phyloP scores from a whole-genome alignment of 2,329 filamentous ascomycete species.

The Hirsutella minnesotensis region DNA sequence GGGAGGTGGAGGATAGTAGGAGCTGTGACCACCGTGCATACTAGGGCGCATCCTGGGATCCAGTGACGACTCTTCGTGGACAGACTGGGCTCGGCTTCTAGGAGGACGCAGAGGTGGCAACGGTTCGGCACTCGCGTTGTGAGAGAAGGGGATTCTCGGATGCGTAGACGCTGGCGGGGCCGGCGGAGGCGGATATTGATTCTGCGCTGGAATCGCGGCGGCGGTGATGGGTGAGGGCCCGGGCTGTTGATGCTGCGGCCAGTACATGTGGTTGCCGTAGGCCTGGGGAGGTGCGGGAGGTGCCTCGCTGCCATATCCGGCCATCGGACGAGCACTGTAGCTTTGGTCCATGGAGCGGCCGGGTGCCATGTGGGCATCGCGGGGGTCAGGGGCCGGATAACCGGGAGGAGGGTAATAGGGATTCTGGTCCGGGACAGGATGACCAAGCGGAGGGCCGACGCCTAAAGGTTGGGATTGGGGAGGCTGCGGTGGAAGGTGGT shows the following conservation, averaged over 20 bases:
- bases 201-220: constrained; percentile 6
- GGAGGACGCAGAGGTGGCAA: constrained; percentile 27
- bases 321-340: constrained; percentile 19
- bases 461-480: constrained; percentile 1
- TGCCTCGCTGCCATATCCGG: constrained; percentile 17
- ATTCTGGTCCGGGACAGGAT: constrained; percentile 7
- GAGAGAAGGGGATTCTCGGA: constrained; percentile 23
- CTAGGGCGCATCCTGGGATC: constrained; percentile 19
- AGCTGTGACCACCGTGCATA: constrained; percentile 11
- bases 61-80: constrained; percentile 20
- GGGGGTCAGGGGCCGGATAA: constrained; percentile 16
- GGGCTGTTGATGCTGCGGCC: constrained; percentile 16
- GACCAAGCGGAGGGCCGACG: not conserved
- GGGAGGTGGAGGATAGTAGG: constrained; percentile 20
- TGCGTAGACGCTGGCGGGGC: constrained; percentile 7
- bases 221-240: not conserved
- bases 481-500: constrained; percentile 10
- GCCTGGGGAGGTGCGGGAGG: constrained; percentile 3
- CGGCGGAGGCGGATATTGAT: constrained; percentile 14
- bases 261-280: constrained; percentile 20
- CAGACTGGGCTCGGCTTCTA: constrained; percentile 20
- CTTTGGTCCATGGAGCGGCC: constrained; percentile 19
- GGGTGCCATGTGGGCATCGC: constrained; percentile 16
- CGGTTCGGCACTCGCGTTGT: constrained; percentile 21
- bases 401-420: constrained; percentile 16